These are phyloP conservation scores for Athelia psychrophila DNA, from an alignment of 1,284 basidiomycete species.

Conservation along the genomic window DNA sequence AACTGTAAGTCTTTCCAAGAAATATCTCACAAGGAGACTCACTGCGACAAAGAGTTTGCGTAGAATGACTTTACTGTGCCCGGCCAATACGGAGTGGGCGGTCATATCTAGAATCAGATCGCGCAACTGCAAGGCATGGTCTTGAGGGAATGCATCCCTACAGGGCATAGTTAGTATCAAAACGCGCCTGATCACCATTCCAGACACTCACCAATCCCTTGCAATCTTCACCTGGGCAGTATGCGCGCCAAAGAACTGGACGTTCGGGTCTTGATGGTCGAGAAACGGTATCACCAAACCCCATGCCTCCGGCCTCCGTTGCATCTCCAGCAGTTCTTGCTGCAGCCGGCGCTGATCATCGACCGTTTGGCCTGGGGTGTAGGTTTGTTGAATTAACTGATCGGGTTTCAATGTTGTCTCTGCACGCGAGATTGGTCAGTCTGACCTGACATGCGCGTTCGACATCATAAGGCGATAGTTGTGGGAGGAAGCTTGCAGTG, in stretches of 20 bases:
- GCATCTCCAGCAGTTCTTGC: slow-evolving; percentile 71
- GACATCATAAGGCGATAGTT: slow-evolving; percentile 40
- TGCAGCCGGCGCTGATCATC: slow-evolving; percentile 65
- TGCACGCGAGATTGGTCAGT: slow-evolving; percentile 8
- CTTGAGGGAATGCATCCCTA: slow-evolving; percentile 62
- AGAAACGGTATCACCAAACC: slow-evolving; percentile 74
- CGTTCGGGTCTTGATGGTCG: slow-evolving; percentile 68
- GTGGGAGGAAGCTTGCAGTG: slow-evolving; percentile 35
- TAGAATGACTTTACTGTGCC: slow-evolving; percentile 66
- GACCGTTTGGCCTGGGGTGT: slow-evolving; percentile 45
- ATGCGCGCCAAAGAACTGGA: slow-evolving; percentile 91
- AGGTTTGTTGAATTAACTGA: slow-evolving; percentile 61
- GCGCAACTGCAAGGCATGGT: slow-evolving; percentile 49
- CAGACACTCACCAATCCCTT: slow-evolving; percentile 73
- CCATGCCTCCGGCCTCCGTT: slow-evolving; percentile 74
- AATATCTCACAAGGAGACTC: slow-evolving; percentile 23
- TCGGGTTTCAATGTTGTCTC: slow-evolving; percentile 6
- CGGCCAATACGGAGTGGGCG: slow-evolving; percentile 49
- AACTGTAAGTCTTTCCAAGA: slow-evolving; percentile 8
- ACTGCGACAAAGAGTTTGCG: slow-evolving; percentile 87
- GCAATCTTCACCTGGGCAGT: slow-evolving; percentile 90
- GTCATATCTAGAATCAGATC: slow-evolving; percentile 66
- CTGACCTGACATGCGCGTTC: slow-evolving; percentile 46
- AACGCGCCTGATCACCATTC: not conserved
- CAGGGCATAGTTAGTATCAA: not conserved